A percentile compares a stretch with the other conserved stretches of the same genome.
Conservation (phyloP, 306 rosid genomes). For the Casuarina cunninghamiana region DNA sequence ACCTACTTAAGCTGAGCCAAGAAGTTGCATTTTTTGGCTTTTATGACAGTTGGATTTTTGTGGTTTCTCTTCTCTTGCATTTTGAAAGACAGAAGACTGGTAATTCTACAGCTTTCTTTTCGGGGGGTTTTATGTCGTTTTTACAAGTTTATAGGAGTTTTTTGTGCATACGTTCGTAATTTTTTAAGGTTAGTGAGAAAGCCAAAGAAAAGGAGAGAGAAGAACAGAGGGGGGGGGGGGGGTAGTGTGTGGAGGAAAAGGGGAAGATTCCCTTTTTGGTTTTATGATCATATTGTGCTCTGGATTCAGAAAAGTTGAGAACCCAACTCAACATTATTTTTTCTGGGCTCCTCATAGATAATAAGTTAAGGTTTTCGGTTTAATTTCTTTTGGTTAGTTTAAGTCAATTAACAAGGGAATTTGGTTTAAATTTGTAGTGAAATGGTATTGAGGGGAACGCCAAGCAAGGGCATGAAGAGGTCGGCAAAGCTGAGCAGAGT, state of each 20-base stretch:
- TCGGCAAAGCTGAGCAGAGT: conserved; percentile 9
- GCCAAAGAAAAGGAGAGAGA: neutral
- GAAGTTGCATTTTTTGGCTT: conserved; percentile 1
- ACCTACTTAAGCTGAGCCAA: conserved; percentile 8
- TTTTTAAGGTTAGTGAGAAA: conserved; percentile 2
- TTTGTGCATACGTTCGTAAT: neutral
- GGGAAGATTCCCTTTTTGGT: neutral
- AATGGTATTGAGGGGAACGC: conserved; percentile 56
- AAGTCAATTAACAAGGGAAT: conserved; percentile 1
- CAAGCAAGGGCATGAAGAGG: conserved; percentile 41
- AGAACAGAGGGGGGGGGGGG: neutral
- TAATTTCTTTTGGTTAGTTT: conserved; percentile 22
- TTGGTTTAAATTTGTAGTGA: conserved; percentile 41
- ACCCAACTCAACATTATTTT: neutral
- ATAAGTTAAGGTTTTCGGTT: neutral
- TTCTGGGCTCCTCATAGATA: neutral
- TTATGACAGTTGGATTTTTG: conserved; percentile 16
- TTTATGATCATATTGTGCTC: neutral
- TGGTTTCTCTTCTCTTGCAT: neutral
- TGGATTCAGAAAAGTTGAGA: neutral
- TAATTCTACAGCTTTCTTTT: neutral
- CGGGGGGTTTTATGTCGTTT: neutral
- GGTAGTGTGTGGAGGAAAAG: no score
- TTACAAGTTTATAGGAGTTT: neutral
- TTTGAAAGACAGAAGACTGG: neutral